Conservation (phyloP, 2,329 filamentous ascomycete species). For the Aspergillus japonicus region DNA sequence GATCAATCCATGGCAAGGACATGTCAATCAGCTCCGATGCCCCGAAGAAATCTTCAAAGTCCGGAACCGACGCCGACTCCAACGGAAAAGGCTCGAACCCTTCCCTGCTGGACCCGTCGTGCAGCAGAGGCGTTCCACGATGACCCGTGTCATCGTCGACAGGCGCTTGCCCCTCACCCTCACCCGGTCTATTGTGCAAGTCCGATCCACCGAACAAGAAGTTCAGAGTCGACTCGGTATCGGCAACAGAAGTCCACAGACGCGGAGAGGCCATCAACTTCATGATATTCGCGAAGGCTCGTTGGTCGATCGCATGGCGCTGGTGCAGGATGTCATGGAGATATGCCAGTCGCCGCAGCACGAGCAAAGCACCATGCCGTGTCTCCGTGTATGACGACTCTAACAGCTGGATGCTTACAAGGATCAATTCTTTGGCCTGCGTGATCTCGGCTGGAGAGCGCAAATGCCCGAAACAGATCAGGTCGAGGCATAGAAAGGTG, state of each 20-base stretch:
- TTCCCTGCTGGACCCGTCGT: background rate
- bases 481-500: conserved; percentile 2
- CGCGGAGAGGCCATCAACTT: background rate
- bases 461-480: background rate
- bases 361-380: background rate
- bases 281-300: background rate
- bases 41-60: background rate
- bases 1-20: conserved; percentile 2
- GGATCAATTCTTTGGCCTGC: background rate
- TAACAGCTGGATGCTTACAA: background rate
- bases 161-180: background rate
- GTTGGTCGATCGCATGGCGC: background rate
- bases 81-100: background rate
- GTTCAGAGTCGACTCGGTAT: background rate
- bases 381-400: background rate
- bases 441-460: background rate
- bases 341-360: background rate
- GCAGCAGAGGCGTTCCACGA: background rate
- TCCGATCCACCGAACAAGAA: background rate
- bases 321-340: background rate
- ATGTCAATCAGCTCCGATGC: background rate
- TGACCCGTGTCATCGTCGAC: background rate
- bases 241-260: background rate
- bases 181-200: background rate
- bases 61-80: background rate